Evolutionary conservation across 2,329 filamentous ascomycete genomes (phyloP).

Genomic region (Ceratocystis papillata): DNA sequence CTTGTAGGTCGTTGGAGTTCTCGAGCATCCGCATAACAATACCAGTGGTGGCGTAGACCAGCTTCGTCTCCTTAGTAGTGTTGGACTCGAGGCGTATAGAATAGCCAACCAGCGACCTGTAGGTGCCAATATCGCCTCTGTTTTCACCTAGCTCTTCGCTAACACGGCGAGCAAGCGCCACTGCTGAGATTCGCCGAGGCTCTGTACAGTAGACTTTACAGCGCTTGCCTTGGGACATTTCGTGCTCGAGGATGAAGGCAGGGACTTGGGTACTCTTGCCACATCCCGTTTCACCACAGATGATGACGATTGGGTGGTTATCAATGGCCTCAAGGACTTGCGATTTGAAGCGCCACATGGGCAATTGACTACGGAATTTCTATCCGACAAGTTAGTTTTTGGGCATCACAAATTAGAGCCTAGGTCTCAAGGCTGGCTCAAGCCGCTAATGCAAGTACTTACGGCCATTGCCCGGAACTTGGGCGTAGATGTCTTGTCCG

Average conservation of each 20-base stretch:
- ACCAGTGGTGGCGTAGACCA: constrained; percentile 81
- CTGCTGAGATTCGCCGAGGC: constrained; percentile 87
- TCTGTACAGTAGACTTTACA: constrained; percentile 96
- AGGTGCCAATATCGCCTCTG: constrained; percentile 69
- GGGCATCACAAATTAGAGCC: background rate
- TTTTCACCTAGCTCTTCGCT: constrained; percentile 89
- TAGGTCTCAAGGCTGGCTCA: too few species aligned
- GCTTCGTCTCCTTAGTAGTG: constrained; percentile 64
- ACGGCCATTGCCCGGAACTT: constrained; percentile 71
- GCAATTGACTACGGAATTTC: constrained; percentile 63
- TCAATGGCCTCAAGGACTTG: constrained; percentile 69
- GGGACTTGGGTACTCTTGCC: constrained; percentile 98
- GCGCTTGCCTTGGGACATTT: constrained; percentile 64
- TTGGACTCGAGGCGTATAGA: constrained; percentile 89
- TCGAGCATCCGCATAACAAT: constrained; percentile 99
- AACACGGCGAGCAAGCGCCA: constrained; percentile 83
- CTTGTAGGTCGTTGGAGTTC: constrained; percentile 69
- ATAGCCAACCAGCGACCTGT: constrained; percentile 79
- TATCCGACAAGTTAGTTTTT: constrained; percentile 26
- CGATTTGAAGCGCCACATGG: constrained; percentile 77
- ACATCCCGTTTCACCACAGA: constrained; percentile 93
- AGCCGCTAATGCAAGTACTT: constrained; percentile 27
- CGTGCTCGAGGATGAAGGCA: constrained; percentile 80
- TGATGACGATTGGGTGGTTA: constrained; percentile 73
- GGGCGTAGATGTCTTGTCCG: constrained; percentile 44